Percentiles rank a stretch among this genome's conserved stretches.
Evolutionary conservation across 306 rosid genomes (phyloP).

Genomic region (Quillaja saponaria): DNA sequence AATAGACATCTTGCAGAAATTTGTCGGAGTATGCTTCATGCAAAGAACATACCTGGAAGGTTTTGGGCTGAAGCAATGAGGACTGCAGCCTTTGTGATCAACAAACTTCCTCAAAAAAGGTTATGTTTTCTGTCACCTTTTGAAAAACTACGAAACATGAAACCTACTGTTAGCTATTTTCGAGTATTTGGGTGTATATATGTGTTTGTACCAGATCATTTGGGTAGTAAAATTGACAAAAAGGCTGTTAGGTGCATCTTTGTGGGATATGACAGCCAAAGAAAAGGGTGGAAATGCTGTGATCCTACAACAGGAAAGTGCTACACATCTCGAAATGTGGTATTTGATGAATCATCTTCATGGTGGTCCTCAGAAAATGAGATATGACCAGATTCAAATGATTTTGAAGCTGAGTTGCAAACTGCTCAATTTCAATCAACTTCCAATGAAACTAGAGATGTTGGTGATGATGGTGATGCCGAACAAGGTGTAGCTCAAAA

Average conservation of each 20-base stretch:
- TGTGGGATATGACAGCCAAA: neutral
- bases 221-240: neutral
- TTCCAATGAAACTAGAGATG: neutral
- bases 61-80: conserved; percentile 23
- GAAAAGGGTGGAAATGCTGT: neutral
- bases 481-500: neutral
- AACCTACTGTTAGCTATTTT: neutral
- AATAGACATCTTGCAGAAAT: conserved; percentile 6
- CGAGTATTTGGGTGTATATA: neutral
- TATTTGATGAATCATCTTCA: conserved; percentile 5
- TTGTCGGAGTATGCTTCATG: conserved; percentile 16
- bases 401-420: neutral
- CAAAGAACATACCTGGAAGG: neutral
- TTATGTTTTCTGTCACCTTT: conserved; percentile 5
- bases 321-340: neutral
- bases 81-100: conserved; percentile 5
- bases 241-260: neutral
- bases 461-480: neutral
- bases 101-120: neutral
- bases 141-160: neutral
- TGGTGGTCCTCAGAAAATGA: conserved; percentile 15
- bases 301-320: neutral
- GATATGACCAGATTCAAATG: conserved; percentile 4
- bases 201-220: conserved; percentile 2
- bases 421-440: too few species aligned